phyloP scores from a whole-genome alignment of 2,329 filamentous ascomycete genomes.

The Pestalotiopsis fici region DNA sequence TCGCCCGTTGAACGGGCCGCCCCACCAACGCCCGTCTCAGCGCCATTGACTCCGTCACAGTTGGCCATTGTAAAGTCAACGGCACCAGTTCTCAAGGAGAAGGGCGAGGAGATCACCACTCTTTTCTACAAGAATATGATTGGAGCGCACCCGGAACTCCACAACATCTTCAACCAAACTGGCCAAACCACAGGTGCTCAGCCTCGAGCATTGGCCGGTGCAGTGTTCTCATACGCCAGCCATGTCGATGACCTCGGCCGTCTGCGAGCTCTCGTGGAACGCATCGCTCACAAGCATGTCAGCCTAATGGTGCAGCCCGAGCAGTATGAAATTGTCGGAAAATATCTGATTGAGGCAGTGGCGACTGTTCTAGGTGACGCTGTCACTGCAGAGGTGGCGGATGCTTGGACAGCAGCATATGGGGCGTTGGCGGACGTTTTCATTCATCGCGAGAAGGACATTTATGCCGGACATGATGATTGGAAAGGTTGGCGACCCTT shows the following conservation, averaged over 20 bases:
- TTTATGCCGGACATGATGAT: conserved; percentile 53
- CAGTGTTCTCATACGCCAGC: conserved; percentile 72
- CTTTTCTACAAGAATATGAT: conserved; percentile 74
- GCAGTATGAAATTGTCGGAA: conserved; percentile 71
- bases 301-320: conserved; percentile 69
- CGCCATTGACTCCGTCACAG: conserved; percentile 61
- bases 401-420: conserved; percentile 74
- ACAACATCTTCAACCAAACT: conserved; percentile 70
- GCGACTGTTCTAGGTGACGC: conserved; percentile 66
- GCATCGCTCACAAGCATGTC: conserved; percentile 77
- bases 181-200: conserved; percentile 71
- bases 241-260: conserved; percentile 70
- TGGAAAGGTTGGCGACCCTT: conserved; percentile 55
- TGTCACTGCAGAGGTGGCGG: conserved; percentile 65
- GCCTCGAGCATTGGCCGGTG: conserved; percentile 66
- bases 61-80: conserved; percentile 75
- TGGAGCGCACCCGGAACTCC: conserved; percentile 61
- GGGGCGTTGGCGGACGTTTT: conserved; percentile 70
- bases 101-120: conserved; percentile 70
- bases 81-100: conserved; percentile 68
- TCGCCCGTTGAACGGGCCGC: not conserved
- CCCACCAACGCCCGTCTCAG: conserved; percentile 29
- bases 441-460: conserved; percentile 61
- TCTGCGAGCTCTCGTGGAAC: conserved; percentile 58
- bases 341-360: conserved; percentile 68